Conservation (phyloP, 768 basidiomycete genomes). For the Tulasnella sp. region DNA sequence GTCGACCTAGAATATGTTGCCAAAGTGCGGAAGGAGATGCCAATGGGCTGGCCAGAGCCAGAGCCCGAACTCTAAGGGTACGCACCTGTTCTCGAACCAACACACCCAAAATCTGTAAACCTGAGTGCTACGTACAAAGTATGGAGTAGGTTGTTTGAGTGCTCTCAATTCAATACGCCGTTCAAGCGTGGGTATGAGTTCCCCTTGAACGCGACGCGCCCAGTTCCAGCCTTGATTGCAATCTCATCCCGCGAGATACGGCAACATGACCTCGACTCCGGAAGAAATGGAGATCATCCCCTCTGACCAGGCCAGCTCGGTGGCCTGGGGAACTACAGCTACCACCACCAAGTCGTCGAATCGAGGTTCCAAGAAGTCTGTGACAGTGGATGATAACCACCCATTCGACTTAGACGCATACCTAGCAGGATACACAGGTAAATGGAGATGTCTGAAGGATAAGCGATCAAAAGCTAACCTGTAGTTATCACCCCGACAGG, state of each 20-base stretch:
- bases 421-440: slow-evolving; percentile 66
- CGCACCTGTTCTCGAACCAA: no score
- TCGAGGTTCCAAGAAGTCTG: slow-evolving; percentile 5
- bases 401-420: slow-evolving; percentile 83
- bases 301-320: background rate
- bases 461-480: slow-evolving; percentile 1
- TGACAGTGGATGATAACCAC: slow-evolving; percentile 57
- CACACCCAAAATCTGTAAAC: no score
- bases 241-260: background rate
- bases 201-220: slow-evolving; percentile 2
- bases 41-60: slow-evolving; percentile 18
- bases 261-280: slow-evolving; percentile 8
- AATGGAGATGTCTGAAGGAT: slow-evolving; percentile 6
- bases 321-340: background rate
- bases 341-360: background rate
- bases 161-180: no score
- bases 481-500: slow-evolving; percentile 33
- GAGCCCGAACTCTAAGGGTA: no score
- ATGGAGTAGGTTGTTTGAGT: no score
- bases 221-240: slow-evolving; percentile 6
- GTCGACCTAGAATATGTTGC: slow-evolving; percentile 17
- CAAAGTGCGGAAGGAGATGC: slow-evolving; percentile 19
- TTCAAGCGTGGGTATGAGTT: background rate
- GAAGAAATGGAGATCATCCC: slow-evolving; percentile 7
- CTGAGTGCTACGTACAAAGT: no score